phyloP scores from a whole-genome alignment of 2,329 filamentous ascomycete species.

The Botrytis aclada region DNA sequence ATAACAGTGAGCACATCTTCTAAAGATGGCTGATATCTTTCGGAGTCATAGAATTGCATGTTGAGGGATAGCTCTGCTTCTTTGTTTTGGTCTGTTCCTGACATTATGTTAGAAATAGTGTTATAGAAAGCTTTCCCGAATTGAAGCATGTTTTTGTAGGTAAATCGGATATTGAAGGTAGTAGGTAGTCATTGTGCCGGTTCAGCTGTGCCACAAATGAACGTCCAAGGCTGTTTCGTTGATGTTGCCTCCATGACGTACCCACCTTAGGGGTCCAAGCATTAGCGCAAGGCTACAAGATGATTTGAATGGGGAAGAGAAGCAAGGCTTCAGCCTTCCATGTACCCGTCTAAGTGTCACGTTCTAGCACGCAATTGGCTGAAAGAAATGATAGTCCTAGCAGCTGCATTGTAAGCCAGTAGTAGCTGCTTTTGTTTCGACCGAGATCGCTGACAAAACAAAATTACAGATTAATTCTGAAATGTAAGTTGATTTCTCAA shows the following conservation, averaged over 20 bases:
- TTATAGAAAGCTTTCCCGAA: not conserved
- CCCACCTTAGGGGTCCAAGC: not conserved
- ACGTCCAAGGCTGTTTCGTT: not conserved
- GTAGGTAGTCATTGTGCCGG: not conserved
- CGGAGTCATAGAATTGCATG: conserved; percentile 19
- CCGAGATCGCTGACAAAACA: conserved; percentile 23
- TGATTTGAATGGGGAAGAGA: not conserved
- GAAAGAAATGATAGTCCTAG: not conserved
- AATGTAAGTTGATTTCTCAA: conserved; percentile 9
- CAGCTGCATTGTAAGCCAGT: not conserved
- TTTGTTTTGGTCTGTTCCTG: not conserved
- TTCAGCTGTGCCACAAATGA: not conserved
- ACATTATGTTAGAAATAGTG: conserved; percentile 13
- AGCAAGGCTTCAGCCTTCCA: not conserved
- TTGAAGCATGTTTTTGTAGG: not conserved
- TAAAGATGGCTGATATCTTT: conserved; percentile 40
- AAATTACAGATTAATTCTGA: not conserved
- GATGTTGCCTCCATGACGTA: not conserved
- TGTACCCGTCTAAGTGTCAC: conserved; percentile 10
- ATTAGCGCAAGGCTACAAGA: not conserved
- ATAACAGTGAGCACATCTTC: conserved; percentile 51
- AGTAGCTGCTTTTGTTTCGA: conserved; percentile 4
- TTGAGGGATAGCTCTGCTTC: not conserved
- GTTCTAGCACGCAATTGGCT: conserved; percentile 25
- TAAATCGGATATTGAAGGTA: not conserved